Evolutionary conservation across 306 rosid species (phyloP), one percentile per base, ranked within the genome.

Genomic region (Mucuna pruriens): DNA sequence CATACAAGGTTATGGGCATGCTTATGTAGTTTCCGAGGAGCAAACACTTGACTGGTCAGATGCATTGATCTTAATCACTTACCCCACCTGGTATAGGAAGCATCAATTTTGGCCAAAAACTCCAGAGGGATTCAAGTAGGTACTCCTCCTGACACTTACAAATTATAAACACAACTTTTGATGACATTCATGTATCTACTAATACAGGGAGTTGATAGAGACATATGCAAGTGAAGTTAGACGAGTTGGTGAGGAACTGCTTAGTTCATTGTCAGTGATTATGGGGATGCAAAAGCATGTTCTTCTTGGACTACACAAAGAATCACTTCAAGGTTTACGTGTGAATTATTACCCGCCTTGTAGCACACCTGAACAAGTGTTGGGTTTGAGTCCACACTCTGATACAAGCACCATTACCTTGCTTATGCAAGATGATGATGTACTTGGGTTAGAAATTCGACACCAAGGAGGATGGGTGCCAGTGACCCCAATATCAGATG

Each of bases 311-410:
- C 73, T 85, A 17, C 89, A 87, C 63, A 58, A 77, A 74, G 86
- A 77, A 7, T 6, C 75, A 16, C 9, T 46, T 8, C 81, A 80
- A 39, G 81, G 2, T 33, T 26, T 86, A 42, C 76, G 86, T 0
- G 33, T 74, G 33, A 84, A 84, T 57, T 89, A 86, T 67, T 83
- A 82, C 68, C 89, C 92, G 55, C 86, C 87, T 39, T 87, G 92
- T 36, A 52, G 7, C 26, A 70, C 55, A 40, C 92, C 90, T n/a
- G 86, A 85, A 4, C 33, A 86, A 42, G 90, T 86, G 1, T 16
- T 86, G 10, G 87, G 90, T 63, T 45, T 89, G 65, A 83, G 87
- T 77, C 83, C 90, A 23, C 89, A 85, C 82, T 80, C 92, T 7
- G 90, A 89, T 54, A 4, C 84, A 76, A 8, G 73, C 84, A 86